These are phyloP conservation scores for Tilletia horrida DNA, from an alignment of 1,284 basidiomycete genomes.

Conservation along the genomic window DNA sequence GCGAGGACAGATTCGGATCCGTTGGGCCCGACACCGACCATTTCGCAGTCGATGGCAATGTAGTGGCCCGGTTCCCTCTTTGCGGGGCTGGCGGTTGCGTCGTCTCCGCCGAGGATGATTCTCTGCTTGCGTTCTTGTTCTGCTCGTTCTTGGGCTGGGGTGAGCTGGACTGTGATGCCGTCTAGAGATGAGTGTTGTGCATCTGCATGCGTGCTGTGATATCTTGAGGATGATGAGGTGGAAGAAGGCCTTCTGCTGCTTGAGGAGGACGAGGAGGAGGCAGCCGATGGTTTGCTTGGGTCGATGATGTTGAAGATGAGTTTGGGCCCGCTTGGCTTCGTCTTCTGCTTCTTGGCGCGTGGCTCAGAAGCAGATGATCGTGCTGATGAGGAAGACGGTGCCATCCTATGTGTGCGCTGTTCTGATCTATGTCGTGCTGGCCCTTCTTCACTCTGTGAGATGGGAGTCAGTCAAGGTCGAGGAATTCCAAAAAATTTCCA, in stretches of 20 bases:
- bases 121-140: constrained; percentile 31
- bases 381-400: no score
- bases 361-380: not conserved
- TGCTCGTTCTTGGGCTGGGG: not conserved
- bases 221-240: constrained; percentile 23
- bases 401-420: no score
- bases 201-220: not conserved
- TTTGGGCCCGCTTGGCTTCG: constrained; percentile 9
- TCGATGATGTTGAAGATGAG: constrained; percentile 10
- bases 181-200: not conserved
- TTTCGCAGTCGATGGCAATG: constrained; percentile 88
- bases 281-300: not conserved
- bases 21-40: constrained; percentile 87
- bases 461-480: no score
- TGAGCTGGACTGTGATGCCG: not conserved
- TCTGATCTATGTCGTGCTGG: no score
- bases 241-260: constrained; percentile 21
- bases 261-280: no score
- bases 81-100: constrained; percentile 25
- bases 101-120: constrained; percentile 38
- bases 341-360: not conserved
- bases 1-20: constrained; percentile 80
- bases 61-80: constrained; percentile 65
- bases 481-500: no score
- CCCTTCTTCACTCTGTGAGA: no score